Evolutionary conservation across 2,329 filamentous ascomycete species (phyloP).

Genomic region (Aspergillus clavatus): DNA sequence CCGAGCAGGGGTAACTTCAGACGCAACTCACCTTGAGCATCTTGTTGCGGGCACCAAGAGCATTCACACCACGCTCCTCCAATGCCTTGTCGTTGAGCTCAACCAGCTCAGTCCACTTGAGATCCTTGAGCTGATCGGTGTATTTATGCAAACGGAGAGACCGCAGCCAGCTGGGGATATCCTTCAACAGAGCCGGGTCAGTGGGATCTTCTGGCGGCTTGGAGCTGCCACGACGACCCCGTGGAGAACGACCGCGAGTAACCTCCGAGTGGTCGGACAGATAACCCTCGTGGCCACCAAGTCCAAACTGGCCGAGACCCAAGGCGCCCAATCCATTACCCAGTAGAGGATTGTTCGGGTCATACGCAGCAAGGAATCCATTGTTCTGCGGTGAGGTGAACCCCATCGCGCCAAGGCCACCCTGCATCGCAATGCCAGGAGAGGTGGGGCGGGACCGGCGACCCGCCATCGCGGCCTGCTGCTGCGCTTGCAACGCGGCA

Average conservation of each 20-base stretch:
- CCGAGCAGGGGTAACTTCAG: background rate
- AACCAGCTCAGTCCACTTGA: conserved; percentile 91
- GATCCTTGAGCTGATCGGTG: conserved; percentile 94
- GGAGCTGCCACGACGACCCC: conserved; percentile 86
- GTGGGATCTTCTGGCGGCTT: conserved; percentile 98
- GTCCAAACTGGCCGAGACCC: conserved; percentile 66
- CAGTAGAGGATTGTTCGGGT: conserved; percentile 64
- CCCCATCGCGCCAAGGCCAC: conserved; percentile 57
- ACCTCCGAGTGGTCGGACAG: conserved; percentile 92
- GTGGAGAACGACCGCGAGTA: conserved; percentile 80
- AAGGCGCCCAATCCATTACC: conserved; percentile 67
- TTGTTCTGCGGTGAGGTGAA: conserved; percentile 92
- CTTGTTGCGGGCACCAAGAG: conserved; percentile 88
- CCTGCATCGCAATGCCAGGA: conserved; percentile 78
- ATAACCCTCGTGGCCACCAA: conserved; percentile 73
- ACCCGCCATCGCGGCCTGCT: conserved; percentile 52
- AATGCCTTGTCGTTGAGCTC: conserved; percentile 89
- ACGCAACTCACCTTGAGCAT: conserved; percentile 77
- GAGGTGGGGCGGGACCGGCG: conserved; percentile 84
- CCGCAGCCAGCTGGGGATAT: conserved; percentile 93
- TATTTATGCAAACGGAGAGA: conserved; percentile 97
- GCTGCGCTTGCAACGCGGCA: conserved; percentile 70
- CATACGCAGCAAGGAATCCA: conserved; percentile 86
- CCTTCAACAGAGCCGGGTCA: conserved; percentile 80
- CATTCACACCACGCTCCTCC: conserved; percentile 90